Evolutionary conservation across 805 yeast species (phyloP).

Genomic region (Zygosaccharomyces rouxii): DNA sequence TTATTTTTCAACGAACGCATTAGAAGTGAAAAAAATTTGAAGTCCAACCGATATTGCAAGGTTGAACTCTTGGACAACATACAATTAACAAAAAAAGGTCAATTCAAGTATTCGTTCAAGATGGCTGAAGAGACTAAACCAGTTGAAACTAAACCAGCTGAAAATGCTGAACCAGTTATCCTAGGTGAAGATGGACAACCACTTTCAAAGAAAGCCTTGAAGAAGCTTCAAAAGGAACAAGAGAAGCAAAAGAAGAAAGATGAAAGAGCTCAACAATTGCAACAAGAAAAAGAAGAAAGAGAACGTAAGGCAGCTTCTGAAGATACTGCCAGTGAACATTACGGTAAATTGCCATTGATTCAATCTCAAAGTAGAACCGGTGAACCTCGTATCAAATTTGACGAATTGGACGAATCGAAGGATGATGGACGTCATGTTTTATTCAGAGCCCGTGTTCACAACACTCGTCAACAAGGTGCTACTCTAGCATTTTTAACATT

Average conservation of each 20-base stretch:
- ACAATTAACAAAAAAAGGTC: background rate
- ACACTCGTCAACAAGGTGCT: conserved; percentile 92
- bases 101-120: background rate
- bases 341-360: conserved; percentile 85
- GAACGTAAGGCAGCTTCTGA: conserved; percentile 63
- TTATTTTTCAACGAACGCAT: background rate
- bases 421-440: conserved; percentile 72
- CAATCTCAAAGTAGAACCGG: conserved; percentile 87
- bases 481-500: conserved; percentile 86
- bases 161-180: conserved; percentile 24
- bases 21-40: background rate
- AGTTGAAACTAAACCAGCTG: conserved; percentile 1
- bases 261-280: conserved; percentile 84
- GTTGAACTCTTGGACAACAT: background rate
- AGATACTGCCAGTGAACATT: conserved; percentile 82
- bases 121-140: conserved; percentile 7
- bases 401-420: conserved; percentile 39
- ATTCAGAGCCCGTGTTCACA: conserved; percentile 92
- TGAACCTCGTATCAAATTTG: conserved; percentile 54
- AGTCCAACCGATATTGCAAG: background rate
- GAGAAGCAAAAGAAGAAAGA: conserved; percentile 92
- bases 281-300: conserved; percentile 79
- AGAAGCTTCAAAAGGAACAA: conserved; percentile 87
- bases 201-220: conserved; percentile 87
- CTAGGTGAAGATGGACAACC: conserved; percentile 84